phyloP scores from a whole-genome alignment of 768 basidiomycete genomes.

The Coprinopsis sp. region DNA sequence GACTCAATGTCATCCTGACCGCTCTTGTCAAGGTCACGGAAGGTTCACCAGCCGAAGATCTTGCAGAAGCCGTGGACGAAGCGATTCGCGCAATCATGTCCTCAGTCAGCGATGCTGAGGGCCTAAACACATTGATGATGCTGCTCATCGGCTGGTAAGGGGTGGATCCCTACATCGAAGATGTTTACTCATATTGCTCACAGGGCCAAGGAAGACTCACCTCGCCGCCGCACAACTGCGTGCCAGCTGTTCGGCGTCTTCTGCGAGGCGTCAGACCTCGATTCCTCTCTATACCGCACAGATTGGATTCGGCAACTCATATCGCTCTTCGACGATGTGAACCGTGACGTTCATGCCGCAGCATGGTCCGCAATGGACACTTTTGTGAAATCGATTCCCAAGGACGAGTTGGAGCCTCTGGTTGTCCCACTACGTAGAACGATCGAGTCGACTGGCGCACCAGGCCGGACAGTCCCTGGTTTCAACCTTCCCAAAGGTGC shows the following conservation, averaged over 20 bases:
- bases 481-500: slow-evolving; percentile 84
- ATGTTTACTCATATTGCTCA: slow-evolving; percentile 1
- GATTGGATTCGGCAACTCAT: slow-evolving; percentile 95
- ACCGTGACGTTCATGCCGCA: slow-evolving; percentile 70
- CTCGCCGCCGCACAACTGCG: slow-evolving; percentile 70
- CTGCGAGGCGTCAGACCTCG: slow-evolving; percentile 78
- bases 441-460: slow-evolving; percentile 79
- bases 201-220: slow-evolving; percentile 78
- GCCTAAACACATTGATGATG: slow-evolving; percentile 86
- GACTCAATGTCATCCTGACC: slow-evolving; percentile 72
- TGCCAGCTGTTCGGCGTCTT: slow-evolving; percentile 76
- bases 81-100: slow-evolving; percentile 69
- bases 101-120: slow-evolving; percentile 83
- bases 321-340: slow-evolving; percentile 73
- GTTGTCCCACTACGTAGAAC: slow-evolving; percentile 86
- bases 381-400: slow-evolving; percentile 86
- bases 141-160: slow-evolving; percentile 82
- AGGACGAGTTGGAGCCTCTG: slow-evolving; percentile 88
- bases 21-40: slow-evolving; percentile 79
- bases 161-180: background rate
- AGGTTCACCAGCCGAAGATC: slow-evolving; percentile 62
- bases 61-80: slow-evolving; percentile 65
- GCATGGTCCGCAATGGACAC: slow-evolving; percentile 81
- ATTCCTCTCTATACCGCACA: slow-evolving; percentile 78
- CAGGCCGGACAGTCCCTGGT: slow-evolving; percentile 76